phyloP scores from a whole-genome alignment of 176 grass and related monocot species.

The Phragmites australis region DNA sequence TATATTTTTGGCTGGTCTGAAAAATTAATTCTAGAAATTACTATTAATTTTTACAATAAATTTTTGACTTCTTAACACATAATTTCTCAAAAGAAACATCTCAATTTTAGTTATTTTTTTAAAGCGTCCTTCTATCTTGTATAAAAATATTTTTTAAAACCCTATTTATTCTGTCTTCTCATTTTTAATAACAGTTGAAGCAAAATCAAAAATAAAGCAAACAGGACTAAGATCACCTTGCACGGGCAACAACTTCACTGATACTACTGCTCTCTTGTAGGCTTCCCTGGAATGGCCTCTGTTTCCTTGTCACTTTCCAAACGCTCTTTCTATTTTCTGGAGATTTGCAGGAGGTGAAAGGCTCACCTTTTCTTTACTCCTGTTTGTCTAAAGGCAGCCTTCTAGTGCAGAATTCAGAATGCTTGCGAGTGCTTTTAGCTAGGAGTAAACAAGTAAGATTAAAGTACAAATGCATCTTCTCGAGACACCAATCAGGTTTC shows the following conservation, averaged over 20 bases:
- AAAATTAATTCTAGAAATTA: no score
- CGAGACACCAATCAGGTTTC: background rate
- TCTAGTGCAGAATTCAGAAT: background rate
- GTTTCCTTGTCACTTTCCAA: constrained; percentile 40
- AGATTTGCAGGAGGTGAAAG: background rate
- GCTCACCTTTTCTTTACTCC: background rate
- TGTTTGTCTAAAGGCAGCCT: background rate
- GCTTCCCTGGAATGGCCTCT: constrained; percentile 31
- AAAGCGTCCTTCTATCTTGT: no score
- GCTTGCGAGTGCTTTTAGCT: background rate
- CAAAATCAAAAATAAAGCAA: no score
- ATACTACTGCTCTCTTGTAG: constrained; percentile 38
- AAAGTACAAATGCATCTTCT: background rate
- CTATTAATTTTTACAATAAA: no score
- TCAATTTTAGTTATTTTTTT: no score
- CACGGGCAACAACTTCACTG: constrained; percentile 37
- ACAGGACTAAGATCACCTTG: no score
- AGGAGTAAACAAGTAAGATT: background rate
- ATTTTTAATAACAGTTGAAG: no score
- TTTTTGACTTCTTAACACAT: no score
- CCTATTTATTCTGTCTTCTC: no score
- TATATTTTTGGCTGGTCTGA: no score
- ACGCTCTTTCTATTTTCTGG: constrained; percentile 32
- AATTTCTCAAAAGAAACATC: no score
- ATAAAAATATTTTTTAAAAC: no score